Percentiles rank a stretch among this genome's conserved stretches.
phyloP scores from a whole-genome alignment of 148 eudicot species.

The Polygonum aviculare region DNA sequence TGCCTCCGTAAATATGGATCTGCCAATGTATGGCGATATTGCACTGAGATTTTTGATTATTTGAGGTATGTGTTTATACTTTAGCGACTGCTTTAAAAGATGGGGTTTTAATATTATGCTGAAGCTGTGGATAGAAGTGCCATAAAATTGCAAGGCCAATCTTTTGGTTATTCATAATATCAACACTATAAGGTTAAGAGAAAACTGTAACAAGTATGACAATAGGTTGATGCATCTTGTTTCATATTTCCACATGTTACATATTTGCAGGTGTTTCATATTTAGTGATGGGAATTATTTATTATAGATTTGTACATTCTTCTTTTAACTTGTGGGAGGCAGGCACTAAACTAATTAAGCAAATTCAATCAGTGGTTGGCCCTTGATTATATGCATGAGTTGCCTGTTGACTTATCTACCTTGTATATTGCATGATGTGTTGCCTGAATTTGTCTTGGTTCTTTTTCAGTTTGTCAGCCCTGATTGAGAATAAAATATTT shows the following conservation, averaged over 20 bases:
- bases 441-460: slow-evolving; percentile 2
- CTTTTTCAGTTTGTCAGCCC: slow-evolving; percentile 68
- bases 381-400: neutral
- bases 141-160: neutral
- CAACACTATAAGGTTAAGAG: neutral
- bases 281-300: neutral
- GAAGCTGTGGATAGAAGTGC: neutral
- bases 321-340: neutral
- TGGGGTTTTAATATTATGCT: neutral
- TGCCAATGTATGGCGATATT: slow-evolving; percentile 91
- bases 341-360: neutral
- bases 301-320: neutral
- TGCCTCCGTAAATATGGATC: slow-evolving; percentile 94
- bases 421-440: neutral
- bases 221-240: neutral
- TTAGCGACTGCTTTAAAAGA: neutral
- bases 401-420: neutral
- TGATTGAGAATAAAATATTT: slow-evolving; percentile 89
- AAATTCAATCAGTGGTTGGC: neutral
- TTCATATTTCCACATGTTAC: neutral
- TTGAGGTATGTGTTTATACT: slow-evolving; percentile 51
- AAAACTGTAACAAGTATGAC: neutral
- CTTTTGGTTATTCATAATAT: neutral
- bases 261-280: neutral
- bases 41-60: slow-evolving; percentile 94